These are phyloP conservation scores for Pochonia chlamydosporia DNA, from an alignment of 2,329 filamentous ascomycete species.

Conservation along the genomic window DNA sequence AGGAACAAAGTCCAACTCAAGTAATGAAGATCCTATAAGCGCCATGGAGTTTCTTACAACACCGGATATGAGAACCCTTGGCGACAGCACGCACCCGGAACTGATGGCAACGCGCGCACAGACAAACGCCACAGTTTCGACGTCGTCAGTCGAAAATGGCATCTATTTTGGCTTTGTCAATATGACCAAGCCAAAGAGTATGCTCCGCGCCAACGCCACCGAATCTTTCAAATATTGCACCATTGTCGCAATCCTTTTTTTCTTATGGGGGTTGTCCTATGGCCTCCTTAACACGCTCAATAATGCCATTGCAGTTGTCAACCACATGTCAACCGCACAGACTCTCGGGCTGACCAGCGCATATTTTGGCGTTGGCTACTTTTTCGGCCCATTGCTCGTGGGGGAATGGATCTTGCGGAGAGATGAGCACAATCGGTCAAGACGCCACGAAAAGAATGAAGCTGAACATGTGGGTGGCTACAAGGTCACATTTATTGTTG, in stretches of 20 bases:
- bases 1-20: conserved; percentile 2
- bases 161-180: conserved; percentile 75
- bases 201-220: conserved; percentile 55
- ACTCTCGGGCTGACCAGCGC: conserved; percentile 62
- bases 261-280: conserved; percentile 88
- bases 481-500: conserved; percentile 73
- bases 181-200: conserved; percentile 62
- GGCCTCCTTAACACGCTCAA: conserved; percentile 81
- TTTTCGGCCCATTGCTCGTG: conserved; percentile 63
- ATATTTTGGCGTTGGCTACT: conserved; percentile 66
- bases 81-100: conserved; percentile 10
- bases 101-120: conserved; percentile 11
- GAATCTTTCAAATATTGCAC: conserved; percentile 68
- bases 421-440: conserved; percentile 53
- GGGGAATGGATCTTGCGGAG: conserved; percentile 65
- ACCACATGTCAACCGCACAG: conserved; percentile 55
- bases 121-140: conserved; percentile 28
- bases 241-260: conserved; percentile 74
- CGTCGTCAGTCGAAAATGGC: conserved; percentile 34
- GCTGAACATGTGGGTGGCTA: conserved; percentile 57
- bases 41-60: conserved; percentile 43
- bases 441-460: conserved; percentile 29
- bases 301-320: conserved; percentile 57
- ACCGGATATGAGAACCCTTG: conserved; percentile 24
- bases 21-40: conserved; percentile 24